Evolutionary conservation across 805 yeast genomes (phyloP).

Genomic region (Wickerhamomyces tratensis): DNA sequence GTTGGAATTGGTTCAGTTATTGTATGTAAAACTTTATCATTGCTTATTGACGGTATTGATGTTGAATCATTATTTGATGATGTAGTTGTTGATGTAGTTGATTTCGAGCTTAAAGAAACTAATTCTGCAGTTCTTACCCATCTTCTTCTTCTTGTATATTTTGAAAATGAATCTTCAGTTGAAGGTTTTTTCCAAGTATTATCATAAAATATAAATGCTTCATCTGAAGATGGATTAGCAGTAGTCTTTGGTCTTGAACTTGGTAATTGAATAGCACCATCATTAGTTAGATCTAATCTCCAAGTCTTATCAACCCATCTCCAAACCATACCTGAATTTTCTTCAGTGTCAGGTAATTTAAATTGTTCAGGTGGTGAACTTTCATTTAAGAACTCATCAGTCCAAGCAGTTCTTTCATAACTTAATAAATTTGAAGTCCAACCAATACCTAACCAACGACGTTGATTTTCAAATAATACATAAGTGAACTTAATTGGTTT

Average conservation of each 20-base stretch:
- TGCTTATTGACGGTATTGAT: constrained; percentile 6
- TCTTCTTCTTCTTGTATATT: constrained; percentile 88
- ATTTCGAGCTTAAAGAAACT: constrained; percentile 26
- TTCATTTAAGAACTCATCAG: constrained; percentile 90
- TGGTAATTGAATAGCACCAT: constrained; percentile 70
- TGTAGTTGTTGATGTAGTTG: constrained; percentile 4
- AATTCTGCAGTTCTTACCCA: constrained; percentile 95
- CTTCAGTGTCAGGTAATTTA: constrained; percentile 69
- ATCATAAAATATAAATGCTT: constrained; percentile 83
- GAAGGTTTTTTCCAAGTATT: constrained; percentile 92
- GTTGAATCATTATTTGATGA: not conserved
- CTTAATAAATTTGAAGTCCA: constrained; percentile 91
- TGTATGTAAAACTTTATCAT: not conserved
- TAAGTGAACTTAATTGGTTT: constrained; percentile 76
- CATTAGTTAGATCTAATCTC: constrained; percentile 84
- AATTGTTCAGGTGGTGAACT: constrained; percentile 68
- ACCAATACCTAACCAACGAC: constrained; percentile 96
- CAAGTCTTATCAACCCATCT: constrained; percentile 92
- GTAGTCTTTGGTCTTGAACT: constrained; percentile 42
- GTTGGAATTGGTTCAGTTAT: not conserved
- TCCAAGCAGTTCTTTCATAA: constrained; percentile 95
- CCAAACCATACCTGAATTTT: constrained; percentile 70
- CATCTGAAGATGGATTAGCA: constrained; percentile 69
- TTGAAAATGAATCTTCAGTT: constrained; percentile 79
- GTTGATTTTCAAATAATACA: constrained; percentile 88